Base-by-base conservation (phyloP, 305 asterid genomes). In the Fraxinus platypoda region DNA sequence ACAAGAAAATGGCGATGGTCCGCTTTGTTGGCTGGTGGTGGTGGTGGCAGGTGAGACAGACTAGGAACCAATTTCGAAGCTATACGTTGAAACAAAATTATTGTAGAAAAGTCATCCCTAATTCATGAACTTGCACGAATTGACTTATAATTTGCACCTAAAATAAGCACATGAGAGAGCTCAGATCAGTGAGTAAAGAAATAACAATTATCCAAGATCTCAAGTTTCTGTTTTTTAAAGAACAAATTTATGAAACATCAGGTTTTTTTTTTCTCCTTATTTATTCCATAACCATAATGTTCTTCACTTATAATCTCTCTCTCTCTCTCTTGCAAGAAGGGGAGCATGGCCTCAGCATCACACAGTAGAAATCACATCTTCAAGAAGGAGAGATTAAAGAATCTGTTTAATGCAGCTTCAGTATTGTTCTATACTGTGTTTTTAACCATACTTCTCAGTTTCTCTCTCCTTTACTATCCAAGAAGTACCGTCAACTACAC, bases 391-490 rank as follows among this genome's bases (percentile, higher is more conserved):
- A 87, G 33, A 70, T 77, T 80, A 78, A 52, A 34, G 13, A 81
- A 19, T 80, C 68, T 74, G 41, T 52, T 83, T 28, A 84, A 79
- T 21, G 33, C 80, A 38, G 31, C 41, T 79, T 80, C 83, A 31
- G 70, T 85, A 59, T 85, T 87, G 83, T 35, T 86, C 83, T 88
- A 66, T 79, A 34, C 84, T 30, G 59, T 90, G 21, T 81, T 83
- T 52, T 52, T 87, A 6, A 30, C 82, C 68, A 8, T 83, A 13
- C 28, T 91, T 54, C 33, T 87, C 88, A 83, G 79, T 59, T 81
- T 88, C 12, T 87, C 80, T 83, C 77, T 90, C 82, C 34, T 89
- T 28, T 84, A 64, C 71, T 15, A 76, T 26, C 35, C 85, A 12
- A 68, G 4, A 19, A 15, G 59, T 46, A 79, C 8, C 84, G 70